Evolutionary conservation across 2,329 filamentous ascomycete genomes (phyloP).

Genomic region (Xenosphaeropsis pyriputrescens): DNA sequence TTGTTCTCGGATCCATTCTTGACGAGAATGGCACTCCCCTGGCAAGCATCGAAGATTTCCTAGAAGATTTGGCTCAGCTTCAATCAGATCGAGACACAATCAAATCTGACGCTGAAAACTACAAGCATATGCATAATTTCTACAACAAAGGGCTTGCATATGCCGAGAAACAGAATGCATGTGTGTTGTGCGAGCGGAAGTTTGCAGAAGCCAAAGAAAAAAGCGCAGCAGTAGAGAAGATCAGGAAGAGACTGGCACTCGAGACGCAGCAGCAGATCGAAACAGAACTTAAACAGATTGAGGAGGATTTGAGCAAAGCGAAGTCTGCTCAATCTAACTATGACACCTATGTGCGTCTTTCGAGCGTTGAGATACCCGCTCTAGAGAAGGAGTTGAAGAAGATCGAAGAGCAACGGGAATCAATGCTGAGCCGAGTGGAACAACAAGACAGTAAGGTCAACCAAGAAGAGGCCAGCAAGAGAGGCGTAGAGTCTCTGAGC

Average conservation of each 20-base stretch:
- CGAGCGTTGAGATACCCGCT: conserved; percentile 51
- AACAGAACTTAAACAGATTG: conserved; percentile 37
- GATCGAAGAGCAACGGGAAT: conserved; percentile 45
- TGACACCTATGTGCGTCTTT: conserved; percentile 60
- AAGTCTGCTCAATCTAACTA: conserved; percentile 51
- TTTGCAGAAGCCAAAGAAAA: conserved; percentile 48
- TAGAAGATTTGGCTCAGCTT: conserved; percentile 30
- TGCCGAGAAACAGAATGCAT: conserved; percentile 55
- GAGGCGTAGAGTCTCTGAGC: conserved; percentile 60
- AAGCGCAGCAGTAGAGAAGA: conserved; percentile 49
- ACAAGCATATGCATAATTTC: conserved; percentile 55
- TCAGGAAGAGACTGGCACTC: conserved; percentile 48
- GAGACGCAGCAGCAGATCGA: conserved; percentile 48
- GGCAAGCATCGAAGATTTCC: conserved; percentile 37
- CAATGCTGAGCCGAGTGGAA: conserved; percentile 46
- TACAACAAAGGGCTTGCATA: conserved; percentile 53
- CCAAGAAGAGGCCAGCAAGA: conserved; percentile 47
- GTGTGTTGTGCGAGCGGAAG: conserved; percentile 58
- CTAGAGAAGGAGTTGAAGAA: conserved; percentile 48
- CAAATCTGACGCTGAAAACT: conserved; percentile 53
- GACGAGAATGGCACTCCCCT: conserved; percentile 22
- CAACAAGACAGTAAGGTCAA: conserved; percentile 51
- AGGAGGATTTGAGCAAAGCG: conserved; percentile 39
- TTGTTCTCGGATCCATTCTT: conserved; percentile 33
- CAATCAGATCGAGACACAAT: conserved; percentile 35